Base-by-base conservation (phyloP, 163 green algal species). In the Prototheca wickerhamii region DNA sequence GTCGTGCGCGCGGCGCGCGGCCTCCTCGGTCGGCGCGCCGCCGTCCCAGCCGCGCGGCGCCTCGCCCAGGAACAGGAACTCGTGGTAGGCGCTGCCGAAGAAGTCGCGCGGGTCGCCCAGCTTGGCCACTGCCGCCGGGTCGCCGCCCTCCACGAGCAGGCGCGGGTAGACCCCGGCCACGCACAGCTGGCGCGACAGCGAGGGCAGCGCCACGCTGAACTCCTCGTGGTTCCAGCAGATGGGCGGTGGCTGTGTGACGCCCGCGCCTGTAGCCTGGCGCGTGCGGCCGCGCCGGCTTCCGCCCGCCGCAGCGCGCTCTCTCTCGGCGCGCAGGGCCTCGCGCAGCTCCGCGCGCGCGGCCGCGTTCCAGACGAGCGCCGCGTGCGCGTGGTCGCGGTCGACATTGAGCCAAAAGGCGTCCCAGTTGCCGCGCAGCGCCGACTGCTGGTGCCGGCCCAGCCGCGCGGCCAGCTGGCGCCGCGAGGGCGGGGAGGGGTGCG, bases 291-390 rank as follows among this genome's bases (percentile, higher is more conserved):
- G 30, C 59, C 64, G 32, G 31, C 21, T 21, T 78, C 76, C 0
- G 55, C 64, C 30, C 33, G 60, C 4, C n/a, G n/a, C n/a, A n/a
- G n/a, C n/a, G n/a, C n/a, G n/a, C n/a, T n/a, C n/a, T n/a, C n/a
- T n/a, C n/a, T n/a, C n/a, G n/a, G n/a, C n/a, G n/a, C n/a, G 74
- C 58, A 97, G 72, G 4, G 87, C 87, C 58, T 95, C 82, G 4
- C 85, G 65, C 62, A 97, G 80, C 77, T 97, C 89, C 26, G 67
- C 61, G 3, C 89, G 70, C 3, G 79, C 89, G 32, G 56, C 51
- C 67, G 93, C 85, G 49, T 96, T 95, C 90, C 90, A 97, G 25
- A 97, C 82, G 15, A 97, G 81, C 7, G 78, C 85, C 18, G 87
- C 85, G 52, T 91, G 80, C 61, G 73, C 77, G 67, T 95, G 87